Conservation (phyloP, 78 protist genomes). For the Cavenderia fasciculata region DNA sequence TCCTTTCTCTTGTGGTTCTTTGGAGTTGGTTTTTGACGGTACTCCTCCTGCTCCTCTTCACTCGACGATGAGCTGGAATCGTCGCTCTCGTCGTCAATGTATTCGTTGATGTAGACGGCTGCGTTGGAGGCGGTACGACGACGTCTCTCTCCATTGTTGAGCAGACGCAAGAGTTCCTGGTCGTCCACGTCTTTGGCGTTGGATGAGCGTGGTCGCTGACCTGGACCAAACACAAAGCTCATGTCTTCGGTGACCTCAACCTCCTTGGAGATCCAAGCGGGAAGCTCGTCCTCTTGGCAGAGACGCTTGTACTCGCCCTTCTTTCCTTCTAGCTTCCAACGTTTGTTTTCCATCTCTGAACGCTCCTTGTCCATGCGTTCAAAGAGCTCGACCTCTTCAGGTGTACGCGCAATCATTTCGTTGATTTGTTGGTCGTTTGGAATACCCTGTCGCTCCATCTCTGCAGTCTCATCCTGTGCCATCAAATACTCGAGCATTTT, state of each 20-base stretch:
- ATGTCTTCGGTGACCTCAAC: conserved; percentile 52
- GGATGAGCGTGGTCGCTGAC: neutral
- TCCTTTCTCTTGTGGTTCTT: neutral
- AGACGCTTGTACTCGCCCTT: conserved; percentile 31
- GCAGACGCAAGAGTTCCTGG: neutral
- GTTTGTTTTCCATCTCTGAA: neutral
- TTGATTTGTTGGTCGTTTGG: conserved; percentile 70
- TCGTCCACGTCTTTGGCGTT: conserved; percentile 1
- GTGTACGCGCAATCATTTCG: conserved; percentile 71
- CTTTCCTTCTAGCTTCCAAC: conserved; percentile 38
- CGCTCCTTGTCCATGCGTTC: conserved; percentile 78
- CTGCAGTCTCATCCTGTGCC: conserved; percentile 75
- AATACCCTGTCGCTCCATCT: conserved; percentile 64
- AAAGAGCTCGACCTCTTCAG: conserved; percentile 73
- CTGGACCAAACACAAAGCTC: conserved; percentile 12
- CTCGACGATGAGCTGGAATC: neutral
- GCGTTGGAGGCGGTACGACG: conserved; percentile 2
- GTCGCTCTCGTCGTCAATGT: conserved; percentile 4
- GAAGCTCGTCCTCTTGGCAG: conserved; percentile 60
- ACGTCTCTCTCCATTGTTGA: conserved; percentile 49
- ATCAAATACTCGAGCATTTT: conserved; percentile 71
- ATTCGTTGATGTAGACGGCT: neutral
- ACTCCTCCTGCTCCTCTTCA: conserved; percentile 5
- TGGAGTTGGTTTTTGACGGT: conserved; percentile 15
- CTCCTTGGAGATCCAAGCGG: conserved; percentile 47